Evolutionary conservation across 371 early-diverging fungal species (phyloP), one percentile per base, ranked within the genome.

Genomic region (Smittium culicis): DNA sequence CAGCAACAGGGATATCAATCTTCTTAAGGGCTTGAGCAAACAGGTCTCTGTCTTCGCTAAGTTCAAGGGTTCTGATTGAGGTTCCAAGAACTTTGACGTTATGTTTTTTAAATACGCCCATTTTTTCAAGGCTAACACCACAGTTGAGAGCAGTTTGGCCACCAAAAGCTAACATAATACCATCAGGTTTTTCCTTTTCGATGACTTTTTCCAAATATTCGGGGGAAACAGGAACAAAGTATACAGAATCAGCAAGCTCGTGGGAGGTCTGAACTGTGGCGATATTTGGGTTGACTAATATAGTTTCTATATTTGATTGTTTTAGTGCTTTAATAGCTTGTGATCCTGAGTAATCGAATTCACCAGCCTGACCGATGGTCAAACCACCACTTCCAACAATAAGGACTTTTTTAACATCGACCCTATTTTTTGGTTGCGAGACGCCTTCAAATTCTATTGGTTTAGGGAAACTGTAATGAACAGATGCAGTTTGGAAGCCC

Each of bases 281-380:
- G 72, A 96, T 96, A 80, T 96, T 96, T 64, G 96, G 94, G 71
- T 96, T 96, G 76, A 96, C 90, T 63, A 96, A 79, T 56, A 94
- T 77, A 14, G 95, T 94, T 74, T 92, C 86, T 71, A 94, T 88
- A 20, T 88, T 89, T 76, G 91, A 92, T 75, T 94, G 93, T 77
- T 92, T 92, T 69, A 95, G 79, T 17, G 96, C 96, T 81, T 96
- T 96, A 83, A 96, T 96, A 27, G 94, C 95, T 80, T 88, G 90
- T 35, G 91, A 90, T 57, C 96, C 94, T 70, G 95, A 95, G 80
- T 96, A 96, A 78, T 96, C 97, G 71, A 96, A 96, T 81, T 96
- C 97, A 66, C 97, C 97, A 57, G 97, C 97, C 79, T 97, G 97
- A 35, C 97, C 97, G 71, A 97, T 97, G 31, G 89, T 89, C 64